Evolutionary conservation across 1,139 yeast species (phyloP).

Genomic region (Groenewaldozyma auringiensis): DNA sequence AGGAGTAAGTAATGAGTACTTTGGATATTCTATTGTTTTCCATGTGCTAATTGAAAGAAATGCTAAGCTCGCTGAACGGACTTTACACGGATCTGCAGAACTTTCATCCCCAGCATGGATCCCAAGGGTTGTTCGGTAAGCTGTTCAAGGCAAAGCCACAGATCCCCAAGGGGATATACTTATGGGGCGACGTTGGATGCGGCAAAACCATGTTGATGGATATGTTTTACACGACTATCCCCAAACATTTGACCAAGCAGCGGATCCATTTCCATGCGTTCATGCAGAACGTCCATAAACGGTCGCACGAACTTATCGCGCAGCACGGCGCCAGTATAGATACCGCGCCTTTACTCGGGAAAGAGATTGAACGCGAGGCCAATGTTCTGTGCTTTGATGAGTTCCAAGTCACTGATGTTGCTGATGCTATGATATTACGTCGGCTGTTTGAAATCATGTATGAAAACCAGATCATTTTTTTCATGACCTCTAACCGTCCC

Average conservation of each 20-base stretch:
- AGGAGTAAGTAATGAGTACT: conserved; percentile 19
- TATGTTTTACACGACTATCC: conserved; percentile 77
- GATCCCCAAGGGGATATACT: conserved; percentile 69
- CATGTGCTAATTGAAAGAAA: conserved; percentile 7
- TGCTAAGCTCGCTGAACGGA: conserved; percentile 22
- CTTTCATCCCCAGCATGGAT: conserved; percentile 16
- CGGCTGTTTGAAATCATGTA: conserved; percentile 56
- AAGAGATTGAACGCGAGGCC: conserved; percentile 67
- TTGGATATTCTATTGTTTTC: not conserved
- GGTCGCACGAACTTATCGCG: conserved; percentile 67
- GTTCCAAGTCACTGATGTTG: conserved; percentile 88
- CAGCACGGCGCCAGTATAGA: conserved; percentile 64
- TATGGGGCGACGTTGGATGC: conserved; percentile 97
- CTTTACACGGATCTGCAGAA: conserved; percentile 20
- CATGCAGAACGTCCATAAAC: conserved; percentile 87
- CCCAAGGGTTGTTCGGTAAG: conserved; percentile 5
- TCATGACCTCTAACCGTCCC: conserved; percentile 91
- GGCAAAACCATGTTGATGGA: conserved; percentile 99
- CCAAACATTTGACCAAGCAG: conserved; percentile 62
- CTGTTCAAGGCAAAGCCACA: conserved; percentile 5
- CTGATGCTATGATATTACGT: conserved; percentile 93
- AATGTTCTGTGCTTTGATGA: conserved; percentile 91
- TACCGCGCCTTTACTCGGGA: conserved; percentile 76
- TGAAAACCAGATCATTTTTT: conserved; percentile 73
- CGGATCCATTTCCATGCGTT: conserved; percentile 93